Base-by-base conservation (phyloP, 2,329 filamentous ascomycete species). In the Ramularia endophylla region DNA sequence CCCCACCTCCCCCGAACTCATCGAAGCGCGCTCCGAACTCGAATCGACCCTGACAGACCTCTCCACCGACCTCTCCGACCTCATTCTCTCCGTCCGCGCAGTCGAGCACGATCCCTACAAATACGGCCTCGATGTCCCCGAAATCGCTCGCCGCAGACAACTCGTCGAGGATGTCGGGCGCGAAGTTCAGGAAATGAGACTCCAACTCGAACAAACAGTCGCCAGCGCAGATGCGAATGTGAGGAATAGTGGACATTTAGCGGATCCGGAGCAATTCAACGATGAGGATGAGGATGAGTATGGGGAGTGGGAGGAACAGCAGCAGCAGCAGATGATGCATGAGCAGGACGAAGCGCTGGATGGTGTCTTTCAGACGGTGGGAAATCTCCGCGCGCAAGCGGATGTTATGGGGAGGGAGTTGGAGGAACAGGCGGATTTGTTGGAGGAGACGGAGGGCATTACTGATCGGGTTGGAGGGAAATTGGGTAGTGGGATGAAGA, bases 361-460 rank as follows among this genome's bases (percentile, higher is more conserved):
- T 61, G 86, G 85, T 12, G 90, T 98, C 34, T 95, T 94, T 61
- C 79, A 82, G 52, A 97, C 90, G 1, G 92, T 98, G 17, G 90
- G 89, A 2, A 95, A 88, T 61, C 67, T 98, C 60, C 74, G 90
- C 41, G 75, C 84, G 60, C 92, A 97, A 72, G 94, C 92, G 2
- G 83, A 94, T 65, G 86, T 88, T 55, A 98, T 98, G 90, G 90
- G 92, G 1, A 74, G 90, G 43, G 92, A 98, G 70, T 72, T 98
- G 33, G 94, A 95, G 66, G 92, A 98, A 69, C 92, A 98, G 72
- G 77, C 76, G 16, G 86, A 88, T 64, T 83, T 97, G 77, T 73
- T 98, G 43, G 82, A 92, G 49, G 81, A 85, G 38, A 84, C 94
- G 29, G 90, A 97, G 65, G 77, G 74, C 20, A 72, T 94, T 42